A percentile compares a stretch with the other conserved stretches of the same genome.
Evolutionary conservation across 441 rosid species (phyloP).

Genomic region (Macaranga tanarius): DNA sequence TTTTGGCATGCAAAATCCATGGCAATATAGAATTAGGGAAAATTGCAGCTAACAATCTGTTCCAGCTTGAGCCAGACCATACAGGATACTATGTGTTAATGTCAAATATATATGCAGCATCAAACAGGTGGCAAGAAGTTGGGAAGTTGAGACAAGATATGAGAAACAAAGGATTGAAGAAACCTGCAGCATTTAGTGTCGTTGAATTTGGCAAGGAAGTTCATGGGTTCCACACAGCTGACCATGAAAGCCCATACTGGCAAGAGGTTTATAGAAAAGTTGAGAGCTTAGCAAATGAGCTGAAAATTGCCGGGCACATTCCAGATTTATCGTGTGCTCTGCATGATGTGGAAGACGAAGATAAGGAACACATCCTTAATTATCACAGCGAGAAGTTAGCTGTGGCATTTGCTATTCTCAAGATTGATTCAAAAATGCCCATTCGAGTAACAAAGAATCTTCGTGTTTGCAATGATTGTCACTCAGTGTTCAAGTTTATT

Average conservation of each 20-base stretch:
- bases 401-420: slow-evolving; percentile 45
- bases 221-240: slow-evolving; percentile 52
- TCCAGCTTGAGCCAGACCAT: slow-evolving; percentile 47
- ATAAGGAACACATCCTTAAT: slow-evolving; percentile 41
- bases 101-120: slow-evolving; percentile 53
- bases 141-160: slow-evolving; percentile 43
- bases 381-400: slow-evolving; percentile 60
- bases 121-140: slow-evolving; percentile 54
- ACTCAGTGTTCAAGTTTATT: slow-evolving; percentile 40
- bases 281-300: slow-evolving; percentile 35
- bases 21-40: slow-evolving; percentile 48
- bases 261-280: slow-evolving; percentile 36
- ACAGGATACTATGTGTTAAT: slow-evolving; percentile 51
- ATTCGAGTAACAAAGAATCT: slow-evolving; percentile 47
- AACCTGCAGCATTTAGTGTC: slow-evolving; percentile 51
- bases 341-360: slow-evolving; percentile 53
- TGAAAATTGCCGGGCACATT: slow-evolving; percentile 42
- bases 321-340: slow-evolving; percentile 46
- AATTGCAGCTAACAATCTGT: slow-evolving; percentile 45
- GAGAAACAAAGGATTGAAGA: slow-evolving; percentile 48
- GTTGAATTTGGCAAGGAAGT: slow-evolving; percentile 35
- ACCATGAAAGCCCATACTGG: slow-evolving; percentile 37
- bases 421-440: slow-evolving; percentile 18
- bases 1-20: slow-evolving; percentile 65
- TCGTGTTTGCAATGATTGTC: slow-evolving; percentile 49